Evolutionary conservation across 2,329 filamentous ascomycete species (phyloP), one percentile per base, ranked within the genome.

Genomic region (Fusarium abutilonis): DNA sequence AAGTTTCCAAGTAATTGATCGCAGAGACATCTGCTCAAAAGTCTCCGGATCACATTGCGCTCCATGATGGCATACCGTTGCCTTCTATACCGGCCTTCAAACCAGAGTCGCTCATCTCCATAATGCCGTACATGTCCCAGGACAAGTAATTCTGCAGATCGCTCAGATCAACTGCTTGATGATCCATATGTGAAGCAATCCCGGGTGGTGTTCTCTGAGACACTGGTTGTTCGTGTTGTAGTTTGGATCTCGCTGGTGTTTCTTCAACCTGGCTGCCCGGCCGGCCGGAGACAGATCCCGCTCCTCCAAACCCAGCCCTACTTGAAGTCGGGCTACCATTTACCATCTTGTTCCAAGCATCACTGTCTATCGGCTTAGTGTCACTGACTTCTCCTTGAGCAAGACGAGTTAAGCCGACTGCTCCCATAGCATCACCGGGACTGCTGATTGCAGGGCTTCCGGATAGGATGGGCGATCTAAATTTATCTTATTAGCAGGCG

Each of bases 101-200:
- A 8, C 76, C 68, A 1, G 73, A 69, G 9, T 76, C 76, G 29
- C 74, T 75, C 71, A 78, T 75, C 55, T 78, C 76, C 73, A 77
- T 76, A 32, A 78, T 76, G 17, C 76, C 75, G 44, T 77, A 75
- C 73, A 78, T 74, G 49, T 78, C 76, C 76, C 76, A 77, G 6
- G 74, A 74, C 46, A 77, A 47, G 36, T 76, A 77, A 52, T 73
- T 77, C 47, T 77, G 75, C 52, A 78, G 52, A 52, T 78, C 76
- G 26, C 75, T 75, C 10, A 77, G 62, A 47, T 77, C 76, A 4
- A 78, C 70, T 23, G 72, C 73, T n/a, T 71, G 52, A 26, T 76
- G 70, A 19, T 72, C 72, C 73, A 77, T 75, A 14, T 70, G 60
- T 15, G 64, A 50, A n/a, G 63, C 45, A 10, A 55, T 43, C 13